Conservation (phyloP, 2,329 filamentous ascomycete species). For the Aspergillus sp. region DNA sequence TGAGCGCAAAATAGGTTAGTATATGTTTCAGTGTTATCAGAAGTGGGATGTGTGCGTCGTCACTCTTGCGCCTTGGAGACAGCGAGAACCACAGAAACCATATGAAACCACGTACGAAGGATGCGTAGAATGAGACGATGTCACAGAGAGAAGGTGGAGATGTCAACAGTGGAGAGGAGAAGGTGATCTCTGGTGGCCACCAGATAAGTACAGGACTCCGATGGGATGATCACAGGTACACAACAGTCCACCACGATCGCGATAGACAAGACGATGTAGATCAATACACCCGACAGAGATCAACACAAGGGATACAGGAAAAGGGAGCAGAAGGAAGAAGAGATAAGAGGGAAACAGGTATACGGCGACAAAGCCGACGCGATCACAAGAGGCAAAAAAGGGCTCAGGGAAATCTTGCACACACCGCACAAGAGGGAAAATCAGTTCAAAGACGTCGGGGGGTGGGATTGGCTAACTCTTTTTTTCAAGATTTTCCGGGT, state of each 20-base stretch:
- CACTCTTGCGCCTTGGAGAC: background rate
- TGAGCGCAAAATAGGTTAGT: background rate
- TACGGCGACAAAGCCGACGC: background rate
- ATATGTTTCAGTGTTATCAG: background rate
- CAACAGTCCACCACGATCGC: background rate
- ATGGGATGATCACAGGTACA: too few species aligned
- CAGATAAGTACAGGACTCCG: too few species aligned
- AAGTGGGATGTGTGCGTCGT: background rate
- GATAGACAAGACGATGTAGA: too few species aligned
- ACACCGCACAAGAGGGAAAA: slow-evolving; percentile 25
- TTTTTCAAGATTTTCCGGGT: slow-evolving; percentile 40
- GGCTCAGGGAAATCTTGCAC: slow-evolving; percentile 21
- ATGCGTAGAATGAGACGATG: too few species aligned
- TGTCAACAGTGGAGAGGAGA: too few species aligned
- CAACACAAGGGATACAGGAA: background rate
- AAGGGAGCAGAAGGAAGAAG: background rate
- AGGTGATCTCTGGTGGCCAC: too few species aligned
- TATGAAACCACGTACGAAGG: too few species aligned
- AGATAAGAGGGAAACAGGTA: background rate
- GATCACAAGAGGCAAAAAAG: slow-evolving; percentile 17
- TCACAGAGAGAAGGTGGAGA: too few species aligned
- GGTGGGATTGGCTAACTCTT: slow-evolving; percentile 1
- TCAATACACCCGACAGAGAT: background rate
- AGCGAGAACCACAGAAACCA: background rate
- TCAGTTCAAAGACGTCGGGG: slow-evolving; percentile 6